Conservation (phyloP, 2,329 filamentous ascomycete species). For the Alternaria conjuncta region DNA sequence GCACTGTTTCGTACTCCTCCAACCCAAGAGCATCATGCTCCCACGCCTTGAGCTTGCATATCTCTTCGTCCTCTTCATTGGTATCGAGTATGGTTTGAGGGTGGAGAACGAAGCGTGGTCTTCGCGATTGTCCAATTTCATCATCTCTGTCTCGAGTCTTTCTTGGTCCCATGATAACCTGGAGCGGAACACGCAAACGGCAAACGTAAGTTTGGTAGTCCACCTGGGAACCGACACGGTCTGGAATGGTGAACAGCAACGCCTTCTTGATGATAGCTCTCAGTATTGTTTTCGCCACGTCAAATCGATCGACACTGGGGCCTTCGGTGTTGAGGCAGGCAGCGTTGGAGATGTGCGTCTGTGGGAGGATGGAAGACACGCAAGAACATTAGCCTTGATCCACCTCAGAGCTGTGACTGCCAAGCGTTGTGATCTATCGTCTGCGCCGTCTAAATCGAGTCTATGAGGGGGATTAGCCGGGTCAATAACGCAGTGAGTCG, state of each 20-base stretch:
- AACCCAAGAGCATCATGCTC: background rate
- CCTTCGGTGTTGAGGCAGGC: background rate
- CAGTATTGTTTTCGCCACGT: background rate
- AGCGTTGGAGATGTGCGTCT: background rate
- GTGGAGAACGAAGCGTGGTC: background rate
- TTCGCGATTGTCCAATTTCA: background rate
- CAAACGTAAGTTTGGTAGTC: background rate
- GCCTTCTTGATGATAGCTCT: background rate
- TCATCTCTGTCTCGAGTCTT: background rate
- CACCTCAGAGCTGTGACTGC: background rate
- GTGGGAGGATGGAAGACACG: background rate
- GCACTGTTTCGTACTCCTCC: background rate
- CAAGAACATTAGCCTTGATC: background rate
- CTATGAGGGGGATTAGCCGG: background rate
- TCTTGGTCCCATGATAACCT: background rate
- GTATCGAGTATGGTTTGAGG: background rate
- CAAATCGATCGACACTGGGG: background rate
- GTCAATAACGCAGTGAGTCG: background rate
- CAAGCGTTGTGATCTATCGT: background rate
- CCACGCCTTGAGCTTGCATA: background rate
- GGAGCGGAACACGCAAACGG: background rate
- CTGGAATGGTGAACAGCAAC: background rate
- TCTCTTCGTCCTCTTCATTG: background rate
- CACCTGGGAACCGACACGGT: background rate
- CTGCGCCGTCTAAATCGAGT: background rate